Percentiles rank a stretch among this genome's conserved stretches.
Evolutionary conservation across 768 basidiomycete species (phyloP).

Genomic region (Rhizopogon vesiculosus): DNA sequence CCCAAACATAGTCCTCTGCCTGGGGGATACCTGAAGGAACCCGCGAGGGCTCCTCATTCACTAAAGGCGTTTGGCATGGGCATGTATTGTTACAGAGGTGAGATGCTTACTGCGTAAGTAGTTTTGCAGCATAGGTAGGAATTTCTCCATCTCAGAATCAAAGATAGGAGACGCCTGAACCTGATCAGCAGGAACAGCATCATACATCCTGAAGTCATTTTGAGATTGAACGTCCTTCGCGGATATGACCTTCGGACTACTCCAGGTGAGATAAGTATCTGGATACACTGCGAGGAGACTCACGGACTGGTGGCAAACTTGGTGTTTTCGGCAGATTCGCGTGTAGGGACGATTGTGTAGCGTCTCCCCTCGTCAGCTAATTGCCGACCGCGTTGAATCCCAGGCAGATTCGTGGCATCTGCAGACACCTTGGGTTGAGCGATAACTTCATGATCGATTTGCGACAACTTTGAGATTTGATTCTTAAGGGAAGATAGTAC

Average conservation of each 20-base stretch:
- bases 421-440: constrained; percentile 12
- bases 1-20: constrained; percentile 72
- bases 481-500: constrained; percentile 32
- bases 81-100: neutral
- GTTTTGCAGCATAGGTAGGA: constrained; percentile 71
- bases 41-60: constrained; percentile 20
- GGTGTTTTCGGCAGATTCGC: constrained; percentile 12
- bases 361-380: constrained; percentile 37
- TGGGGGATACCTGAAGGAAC: constrained; percentile 1
- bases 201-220: constrained; percentile 62
- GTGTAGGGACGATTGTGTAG: constrained; percentile 46
- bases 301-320: constrained; percentile 36
- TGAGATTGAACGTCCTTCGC: constrained; percentile 41
- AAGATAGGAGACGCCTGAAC: constrained; percentile 23
- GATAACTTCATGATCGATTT: constrained; percentile 25
- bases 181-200: constrained; percentile 51
- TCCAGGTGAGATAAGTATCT: neutral
- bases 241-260: constrained; percentile 54
- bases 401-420: constrained; percentile 8
- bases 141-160: constrained; percentile 71
- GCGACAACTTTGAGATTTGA: constrained; percentile 50
- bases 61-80: constrained; percentile 8
- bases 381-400: constrained; percentile 14
- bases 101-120: constrained; percentile 55
- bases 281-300: constrained; percentile 5